Conservation (phyloP, 2,329 filamentous ascomycete species). For the Penicillium psychrosexuale region DNA sequence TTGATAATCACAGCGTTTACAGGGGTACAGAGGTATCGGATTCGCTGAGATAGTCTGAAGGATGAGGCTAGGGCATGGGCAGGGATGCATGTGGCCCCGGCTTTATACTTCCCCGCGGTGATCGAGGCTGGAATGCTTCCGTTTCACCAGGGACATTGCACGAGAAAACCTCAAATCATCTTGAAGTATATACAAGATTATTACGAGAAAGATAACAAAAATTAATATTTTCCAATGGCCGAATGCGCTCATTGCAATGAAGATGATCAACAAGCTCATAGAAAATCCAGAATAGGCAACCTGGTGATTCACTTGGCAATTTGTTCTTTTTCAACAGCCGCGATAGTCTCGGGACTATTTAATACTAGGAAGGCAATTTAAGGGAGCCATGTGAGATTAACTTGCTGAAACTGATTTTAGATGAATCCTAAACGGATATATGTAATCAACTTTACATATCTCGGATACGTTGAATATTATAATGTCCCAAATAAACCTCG, state of each 20-base stretch:
- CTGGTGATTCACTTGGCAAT: conserved; percentile 8
- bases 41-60: conserved; percentile 7
- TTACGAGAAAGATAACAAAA: not conserved
- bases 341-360: conserved; percentile 1
- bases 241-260: too few species aligned
- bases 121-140: not conserved
- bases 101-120: not conserved
- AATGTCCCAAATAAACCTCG: not conserved
- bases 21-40: not conserved
- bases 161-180: not conserved
- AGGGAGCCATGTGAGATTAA: not conserved
- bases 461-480: not conserved
- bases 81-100: not conserved
- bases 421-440: not conserved
- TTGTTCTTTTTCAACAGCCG: not conserved
- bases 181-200: not conserved
- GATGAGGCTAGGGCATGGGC: conserved; percentile 11
- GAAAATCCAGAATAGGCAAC: not conserved
- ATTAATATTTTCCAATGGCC: not conserved
- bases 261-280: not conserved
- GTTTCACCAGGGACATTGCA: not conserved
- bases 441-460: not conserved
- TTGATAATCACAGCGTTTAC: conserved; percentile 6
- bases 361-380: not conserved
- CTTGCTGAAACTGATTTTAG: not conserved